phyloP scores from a whole-genome alignment of 495 filamentous ascomycete genomes.

The Aspergillus saccharolyticus region DNA sequence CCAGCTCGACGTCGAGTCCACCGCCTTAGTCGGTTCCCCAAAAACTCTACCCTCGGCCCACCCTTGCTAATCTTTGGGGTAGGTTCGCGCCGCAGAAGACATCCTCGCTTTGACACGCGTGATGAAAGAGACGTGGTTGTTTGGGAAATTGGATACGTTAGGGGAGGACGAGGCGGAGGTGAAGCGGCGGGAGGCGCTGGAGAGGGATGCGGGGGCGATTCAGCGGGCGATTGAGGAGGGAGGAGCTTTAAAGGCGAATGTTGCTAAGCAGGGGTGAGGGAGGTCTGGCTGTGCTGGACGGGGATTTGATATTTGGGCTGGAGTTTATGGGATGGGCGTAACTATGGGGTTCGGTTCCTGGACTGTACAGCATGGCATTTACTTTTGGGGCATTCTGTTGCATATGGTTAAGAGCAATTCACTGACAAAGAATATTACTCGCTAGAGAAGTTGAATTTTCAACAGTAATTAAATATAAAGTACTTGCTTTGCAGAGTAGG shows the following conservation, averaged over 20 bases:
- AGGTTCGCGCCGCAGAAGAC: constrained; percentile 66
- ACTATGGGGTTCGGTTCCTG: too few species aligned
- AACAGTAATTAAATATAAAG: too few species aligned
- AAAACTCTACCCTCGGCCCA: neutral
- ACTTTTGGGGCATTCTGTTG: too few species aligned
- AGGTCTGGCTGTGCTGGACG: neutral
- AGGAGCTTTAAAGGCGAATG: constrained; percentile 30
- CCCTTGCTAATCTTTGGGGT: neutral
- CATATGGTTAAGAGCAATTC: too few species aligned
- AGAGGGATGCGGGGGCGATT: constrained; percentile 44
- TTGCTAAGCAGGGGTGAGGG: constrained; percentile 8
- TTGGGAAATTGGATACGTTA: constrained; percentile 63
- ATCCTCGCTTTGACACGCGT: constrained; percentile 55
- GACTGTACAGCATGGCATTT: too few species aligned
- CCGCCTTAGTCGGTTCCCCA: constrained; percentile 50
- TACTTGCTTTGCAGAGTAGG: too few species aligned
- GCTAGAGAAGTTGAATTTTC: too few species aligned
- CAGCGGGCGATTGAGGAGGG: constrained; percentile 45
- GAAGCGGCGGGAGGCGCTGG: constrained; percentile 41
- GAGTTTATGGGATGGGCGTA: too few species aligned
- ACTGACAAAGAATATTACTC: too few species aligned
- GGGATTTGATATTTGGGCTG: neutral
- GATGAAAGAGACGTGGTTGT: constrained; percentile 72
- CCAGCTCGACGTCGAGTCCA: constrained; percentile 60
- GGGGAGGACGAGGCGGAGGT: constrained; percentile 44